Evolutionary conservation across 805 yeast genomes (phyloP), one percentile per base, ranked within the genome.

Genomic region (Tetrapisispora iriomotensis): DNA sequence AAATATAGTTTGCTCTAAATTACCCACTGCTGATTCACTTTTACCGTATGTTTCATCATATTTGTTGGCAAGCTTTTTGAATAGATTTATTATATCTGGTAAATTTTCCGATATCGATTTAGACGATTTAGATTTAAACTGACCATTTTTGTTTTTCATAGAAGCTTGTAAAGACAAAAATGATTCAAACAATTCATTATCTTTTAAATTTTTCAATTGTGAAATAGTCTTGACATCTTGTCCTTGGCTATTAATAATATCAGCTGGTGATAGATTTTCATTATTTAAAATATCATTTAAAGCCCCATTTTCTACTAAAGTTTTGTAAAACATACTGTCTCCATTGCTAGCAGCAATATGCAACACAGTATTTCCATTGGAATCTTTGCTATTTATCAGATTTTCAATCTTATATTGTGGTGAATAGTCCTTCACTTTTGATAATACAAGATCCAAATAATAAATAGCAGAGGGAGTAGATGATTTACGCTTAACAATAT

Each of bases 351-450:
- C 94, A 46, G 77, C 83, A 44, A 85, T 62, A 57, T 92, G 98
- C 32, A 94, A 67, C 0, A 96, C 94, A 0, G 98, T 86, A 61
- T 88, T 84, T 0, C 96, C 95, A 29, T 81, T 77, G 2, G 65
- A 64, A 51, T 88, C 95, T 46, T 77, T 84, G 43, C 76, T 79
- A 53, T 82, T 80, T 23, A 58, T 37, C 18, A 58, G 77, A 39
- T 73, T 69, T 27, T 72, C 72, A 28, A 81, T 64, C 44, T 82
- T 65, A 45, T 82, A 80, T 43, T 72, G 67, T 9, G 82, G 73
- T 38, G 76, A 78, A 21, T 69, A 67, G 46, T 79, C 81, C 2
- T 82, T 72, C 32, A 88, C 64, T 58, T 82, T 86, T 21, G 81
- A 79, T 46, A 90, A 67, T 29, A 88, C 63, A 10, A 78, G 72